These are phyloP conservation scores for Angomonas ambiguus DNA, from an alignment of 208 protist genomes.

Conservation along the genomic window DNA sequence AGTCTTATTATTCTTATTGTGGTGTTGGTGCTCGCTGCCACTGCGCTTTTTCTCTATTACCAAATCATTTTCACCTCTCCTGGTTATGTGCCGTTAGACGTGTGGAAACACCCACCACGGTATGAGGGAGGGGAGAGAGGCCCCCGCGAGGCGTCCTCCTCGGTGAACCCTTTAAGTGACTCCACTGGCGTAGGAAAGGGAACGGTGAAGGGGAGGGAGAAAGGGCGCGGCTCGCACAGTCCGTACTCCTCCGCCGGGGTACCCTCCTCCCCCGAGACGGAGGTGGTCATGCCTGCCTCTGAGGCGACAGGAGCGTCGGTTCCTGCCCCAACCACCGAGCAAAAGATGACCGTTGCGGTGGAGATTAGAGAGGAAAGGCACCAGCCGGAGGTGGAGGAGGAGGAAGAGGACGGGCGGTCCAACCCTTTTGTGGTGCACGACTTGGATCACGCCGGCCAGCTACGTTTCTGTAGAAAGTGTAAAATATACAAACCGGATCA, in stretches of 20 bases:
- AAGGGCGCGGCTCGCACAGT: slow-evolving; percentile 1
- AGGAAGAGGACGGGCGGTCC: neutral
- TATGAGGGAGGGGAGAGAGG: slow-evolving; percentile 10
- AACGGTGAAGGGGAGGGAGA: neutral
- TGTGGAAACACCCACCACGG: slow-evolving; percentile 18
- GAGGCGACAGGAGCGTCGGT: neutral
- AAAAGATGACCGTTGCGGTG: neutral
- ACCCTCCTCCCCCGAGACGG: neutral
- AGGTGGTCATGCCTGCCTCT: neutral
- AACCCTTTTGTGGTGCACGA: slow-evolving; percentile 38
- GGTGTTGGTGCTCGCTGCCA: slow-evolving; percentile 1
- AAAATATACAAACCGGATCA: slow-evolving; percentile 65
- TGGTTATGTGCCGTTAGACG: slow-evolving; percentile 23
- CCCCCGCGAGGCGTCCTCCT: slow-evolving; percentile 3
- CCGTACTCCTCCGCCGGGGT: neutral
- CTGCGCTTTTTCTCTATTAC: slow-evolving; percentile 43
- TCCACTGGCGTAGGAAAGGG: neutral
- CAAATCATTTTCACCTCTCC: slow-evolving; percentile 37
- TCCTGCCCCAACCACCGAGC: neutral
- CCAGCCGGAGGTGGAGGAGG: neutral
- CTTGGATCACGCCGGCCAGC: slow-evolving; percentile 28
- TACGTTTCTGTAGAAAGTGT: slow-evolving; percentile 66
- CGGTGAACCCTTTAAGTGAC: neutral
- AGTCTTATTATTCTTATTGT: slow-evolving; percentile 37
- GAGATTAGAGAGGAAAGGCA: neutral